Base-by-base conservation (phyloP, 1,284 basidiomycete species). In the Kwoniella shivajii region DNA sequence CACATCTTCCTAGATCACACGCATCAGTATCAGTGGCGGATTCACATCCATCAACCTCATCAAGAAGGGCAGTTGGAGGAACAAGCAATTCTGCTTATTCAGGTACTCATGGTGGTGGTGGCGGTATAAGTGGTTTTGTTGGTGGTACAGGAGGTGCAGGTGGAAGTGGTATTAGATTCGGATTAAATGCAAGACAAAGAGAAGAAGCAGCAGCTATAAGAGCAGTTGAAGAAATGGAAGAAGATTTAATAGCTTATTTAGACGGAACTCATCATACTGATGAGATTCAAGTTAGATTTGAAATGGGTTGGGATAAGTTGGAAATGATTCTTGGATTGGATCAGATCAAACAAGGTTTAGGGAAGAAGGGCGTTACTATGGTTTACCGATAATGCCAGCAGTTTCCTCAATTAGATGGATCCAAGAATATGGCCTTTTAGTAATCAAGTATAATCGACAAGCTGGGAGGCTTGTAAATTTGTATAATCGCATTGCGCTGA, bases 191-290 rank as follows among this genome's bases (percentile, higher is more conserved):
- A 51, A 45, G 61, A 48, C 58, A 60, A 67, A 50, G 56, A 48
- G 57, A 65, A 53, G 54, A 66, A 63, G 56, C 59, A 22, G 56
- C 56, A 13, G 48, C 52, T 16, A 24, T 55, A 14, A 33, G 48
- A 20, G 36, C 47, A 16, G 59, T 52, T 2, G 59, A 61, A 49
- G 64, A 66, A 51, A 60, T 71, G 43, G 69, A 71, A 46, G 69
- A 72, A 37, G 86, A 86, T 26, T 69, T 96, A 36, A 69, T 85
- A 22, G 66, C 80, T 4, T 76, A 89, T 55, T 80, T 96, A 11
- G 88, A 96, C 68, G 93, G 92, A 4, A 87, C 88, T 56, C 92
- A 92, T 76, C 89, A 93, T 74, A 88, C 91, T 1, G 94, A 97
- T 74, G 92, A 96, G 76, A 80, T 97, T 45, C 89, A 89, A 59